Base-by-base conservation (phyloP, 371 early-diverging fungal species). In the Parasitella parasitica region DNA sequence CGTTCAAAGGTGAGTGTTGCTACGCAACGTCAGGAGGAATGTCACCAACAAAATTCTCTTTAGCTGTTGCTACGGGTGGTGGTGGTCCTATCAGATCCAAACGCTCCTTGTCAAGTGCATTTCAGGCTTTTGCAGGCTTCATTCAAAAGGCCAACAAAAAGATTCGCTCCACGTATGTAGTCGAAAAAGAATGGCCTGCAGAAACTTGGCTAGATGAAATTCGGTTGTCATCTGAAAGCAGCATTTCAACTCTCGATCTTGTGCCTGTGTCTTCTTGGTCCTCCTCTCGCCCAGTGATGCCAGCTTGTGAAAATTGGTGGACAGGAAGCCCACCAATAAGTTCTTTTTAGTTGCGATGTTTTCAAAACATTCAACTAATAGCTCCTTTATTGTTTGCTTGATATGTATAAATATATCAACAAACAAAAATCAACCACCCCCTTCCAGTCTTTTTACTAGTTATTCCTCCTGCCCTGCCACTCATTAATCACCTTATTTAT, bases 51-150 rank as follows among this genome's bases (percentile, higher is more conserved):
- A 2, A 54, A 3, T 32, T 4, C 9, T 3, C 2, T 13, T 4
- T n/a, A 37, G 18, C 24, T 24, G 26, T n/a, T 20, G 30, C 37
- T 20, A 11, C 30, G n/a, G 11, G 16, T 35, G 62, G 32, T 12
- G 54, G 43, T 18, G 39, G 37, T 22, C 35, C 60, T 39, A 55
- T 55, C 8, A 18, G 59, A 6, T 35, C 50, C 5, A 65, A 65
- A 41, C 46, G 55, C 27, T 27, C 55, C 0, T 20, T 65, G 30
- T 64, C 64, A 4, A 53, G 43, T 35, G 64, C 64, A 24, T 60
- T 65, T 38, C 54, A 65, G 26, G 60, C 66, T 46, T 48, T 65
- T 11, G 60, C 60, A n/a, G 55, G 49, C 26, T 55, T 65, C 12
- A 55, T 65, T 16, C 51, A 58, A 16, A 65, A 60, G n/a, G 41